A percentile compares a stretch with the other conserved stretches of the same genome.
These are phyloP conservation scores for Stephanodiscus triporus DNA, from an alignment of 108 stramenopile species.

Conservation along the genomic window DNA sequence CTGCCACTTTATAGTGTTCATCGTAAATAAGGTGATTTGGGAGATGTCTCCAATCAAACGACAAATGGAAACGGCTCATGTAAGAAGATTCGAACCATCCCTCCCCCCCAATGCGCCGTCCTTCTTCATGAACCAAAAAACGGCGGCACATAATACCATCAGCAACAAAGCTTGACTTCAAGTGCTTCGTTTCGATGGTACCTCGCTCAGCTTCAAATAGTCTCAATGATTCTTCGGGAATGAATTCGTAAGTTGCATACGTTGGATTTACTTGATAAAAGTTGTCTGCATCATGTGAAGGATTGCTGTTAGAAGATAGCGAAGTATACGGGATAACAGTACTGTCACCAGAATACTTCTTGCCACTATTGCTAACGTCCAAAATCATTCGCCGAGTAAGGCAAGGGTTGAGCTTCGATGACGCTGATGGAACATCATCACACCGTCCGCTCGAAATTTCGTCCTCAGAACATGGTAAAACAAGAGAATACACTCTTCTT, in stretches of 20 bases:
- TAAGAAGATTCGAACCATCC: conserved; percentile 70
- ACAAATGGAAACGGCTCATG: conserved; percentile 63
- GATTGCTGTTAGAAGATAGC: neutral
- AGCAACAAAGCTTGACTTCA: conserved; percentile 21
- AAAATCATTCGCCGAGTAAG: conserved; percentile 56
- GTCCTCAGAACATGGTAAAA: conserved; percentile 42
- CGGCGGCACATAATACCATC: conserved; percentile 40
- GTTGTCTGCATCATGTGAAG: neutral
- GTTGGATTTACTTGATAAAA: conserved; percentile 20
- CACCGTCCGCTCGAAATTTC: conserved; percentile 35
- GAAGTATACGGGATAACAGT: conserved; percentile 34
- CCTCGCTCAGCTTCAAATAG: conserved; percentile 11
- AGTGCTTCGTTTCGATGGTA: conserved; percentile 18
- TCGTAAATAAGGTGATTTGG: conserved; percentile 65
- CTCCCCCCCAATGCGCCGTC: conserved; percentile 49
- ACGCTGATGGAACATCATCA: conserved; percentile 29
- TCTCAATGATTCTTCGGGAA: neutral
- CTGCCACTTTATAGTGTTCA: conserved; percentile 75
- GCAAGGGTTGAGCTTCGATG: conserved; percentile 75
- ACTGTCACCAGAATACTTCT: conserved; percentile 65
- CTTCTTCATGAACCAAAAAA: conserved; percentile 55
- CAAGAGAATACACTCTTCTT: conserved; percentile 42
- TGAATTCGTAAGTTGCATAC: conserved; percentile 23
- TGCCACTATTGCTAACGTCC: conserved; percentile 72
- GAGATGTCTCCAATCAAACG: conserved; percentile 73